A percentile compares a stretch with the other conserved stretches of the same genome.
These are phyloP conservation scores for Boletus bicolor DNA, from an alignment of 768 basidiomycete genomes.

Conservation along the genomic window DNA sequence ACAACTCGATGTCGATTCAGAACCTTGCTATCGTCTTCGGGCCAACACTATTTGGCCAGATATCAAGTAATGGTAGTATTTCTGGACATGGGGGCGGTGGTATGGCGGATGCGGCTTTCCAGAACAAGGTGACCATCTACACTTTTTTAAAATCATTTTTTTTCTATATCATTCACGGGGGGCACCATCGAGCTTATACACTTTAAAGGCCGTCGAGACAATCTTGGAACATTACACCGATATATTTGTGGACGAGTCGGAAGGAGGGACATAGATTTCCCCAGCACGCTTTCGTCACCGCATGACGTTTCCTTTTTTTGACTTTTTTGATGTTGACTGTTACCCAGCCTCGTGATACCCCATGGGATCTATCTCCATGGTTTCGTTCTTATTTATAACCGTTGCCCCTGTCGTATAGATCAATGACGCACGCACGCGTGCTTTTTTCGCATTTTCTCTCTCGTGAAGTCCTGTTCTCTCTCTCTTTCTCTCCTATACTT, in stretches of 20 bases:
- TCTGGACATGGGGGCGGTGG: conserved; percentile 48
- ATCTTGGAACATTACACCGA: conserved; percentile 92
- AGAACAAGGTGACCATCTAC: conserved; percentile 56
- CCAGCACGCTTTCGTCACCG: not conserved
- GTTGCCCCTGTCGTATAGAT: conserved; percentile 3
- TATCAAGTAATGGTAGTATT: conserved; percentile 41
- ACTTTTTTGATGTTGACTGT: conserved; percentile 13
- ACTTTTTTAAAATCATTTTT: too few species aligned
- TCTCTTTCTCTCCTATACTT: conserved; percentile 13
- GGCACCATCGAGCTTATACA: conserved; percentile 8
- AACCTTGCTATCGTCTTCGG: conserved; percentile 97
- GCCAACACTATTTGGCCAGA: conserved; percentile 89
- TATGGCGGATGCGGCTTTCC: conserved; percentile 68
- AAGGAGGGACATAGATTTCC: conserved; percentile 33
- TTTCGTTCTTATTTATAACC: conserved; percentile 12
- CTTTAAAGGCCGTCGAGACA: conserved; percentile 81
- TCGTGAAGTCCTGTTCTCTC: not conserved
- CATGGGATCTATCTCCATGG: conserved; percentile 7
- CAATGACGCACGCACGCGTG: not conserved
- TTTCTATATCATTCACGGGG: not conserved
- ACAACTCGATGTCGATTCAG: conserved; percentile 90
- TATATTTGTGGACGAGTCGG: conserved; percentile 92
- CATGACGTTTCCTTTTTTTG: not conserved
- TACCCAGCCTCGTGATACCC: conserved; percentile 30
- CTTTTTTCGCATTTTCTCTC: not conserved